phyloP scores from a whole-genome alignment of 305 asterid genomes.

The Fraxinus ornus region DNA sequence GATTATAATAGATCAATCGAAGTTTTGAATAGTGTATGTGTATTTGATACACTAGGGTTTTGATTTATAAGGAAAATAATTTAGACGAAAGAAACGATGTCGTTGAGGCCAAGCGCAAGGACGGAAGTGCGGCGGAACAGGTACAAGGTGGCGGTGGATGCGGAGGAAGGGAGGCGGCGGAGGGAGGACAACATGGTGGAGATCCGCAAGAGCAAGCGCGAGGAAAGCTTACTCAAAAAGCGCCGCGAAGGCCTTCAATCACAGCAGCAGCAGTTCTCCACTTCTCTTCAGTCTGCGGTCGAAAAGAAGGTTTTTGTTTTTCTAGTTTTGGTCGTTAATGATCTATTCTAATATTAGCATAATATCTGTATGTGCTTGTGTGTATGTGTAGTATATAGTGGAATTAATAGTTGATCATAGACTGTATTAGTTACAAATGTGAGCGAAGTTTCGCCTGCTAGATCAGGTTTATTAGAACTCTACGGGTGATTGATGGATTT shows the following conservation, averaged over 20 bases:
- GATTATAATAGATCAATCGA: background rate
- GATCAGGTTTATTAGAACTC: background rate
- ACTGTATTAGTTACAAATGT: background rate
- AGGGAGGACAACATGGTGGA: conserved; percentile 96
- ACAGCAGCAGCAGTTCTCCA: conserved; percentile 45
- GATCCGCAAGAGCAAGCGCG: conserved; percentile 91
- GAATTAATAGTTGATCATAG: background rate
- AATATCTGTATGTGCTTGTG: background rate
- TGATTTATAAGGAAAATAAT: background rate
- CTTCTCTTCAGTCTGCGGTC: conserved; percentile 44
- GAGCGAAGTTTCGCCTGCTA: background rate
- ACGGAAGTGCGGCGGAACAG: conserved; percentile 86
- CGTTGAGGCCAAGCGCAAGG: conserved; percentile 81
- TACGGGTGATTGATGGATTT: background rate
- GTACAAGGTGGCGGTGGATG: conserved; percentile 93
- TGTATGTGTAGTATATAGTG: background rate
- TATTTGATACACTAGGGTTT: background rate
- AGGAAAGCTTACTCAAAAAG: conserved; percentile 86
- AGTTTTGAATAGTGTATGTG: background rate
- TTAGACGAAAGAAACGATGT: conserved; percentile 45
- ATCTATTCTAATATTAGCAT: background rate
- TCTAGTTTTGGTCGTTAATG: background rate
- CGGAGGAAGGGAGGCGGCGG: conserved; percentile 92
- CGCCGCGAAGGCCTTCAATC: conserved; percentile 71
- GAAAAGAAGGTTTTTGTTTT: conserved; percentile 54